Evolutionary conservation across 177 flowering plant genomes (phyloP), one percentile per base, ranked within the genome.

Genomic region (Tripterygium wilfordii): DNA sequence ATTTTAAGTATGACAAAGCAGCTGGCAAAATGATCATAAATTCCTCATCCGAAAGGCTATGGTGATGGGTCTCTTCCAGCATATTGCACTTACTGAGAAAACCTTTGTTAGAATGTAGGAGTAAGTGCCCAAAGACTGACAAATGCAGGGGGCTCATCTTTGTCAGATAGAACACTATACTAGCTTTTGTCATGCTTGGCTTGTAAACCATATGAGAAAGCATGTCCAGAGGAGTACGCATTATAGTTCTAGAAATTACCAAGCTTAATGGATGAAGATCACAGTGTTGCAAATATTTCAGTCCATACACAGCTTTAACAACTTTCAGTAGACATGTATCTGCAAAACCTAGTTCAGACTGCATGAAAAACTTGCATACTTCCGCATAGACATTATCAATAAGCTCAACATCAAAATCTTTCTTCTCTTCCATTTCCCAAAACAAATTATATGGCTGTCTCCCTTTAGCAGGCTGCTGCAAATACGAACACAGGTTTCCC

Each of bases 1-100:
- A 72, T 23, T 64, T 49, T 52, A 92, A 46, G 65, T 62, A 88
- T 37, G 70, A 65, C 37, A 70, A 44, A 52, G 80, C 76, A 65
- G 77, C 73, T 37, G 98, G 96, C 53, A 92, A 66, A 54, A 85
- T 88, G 74, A 92, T 63, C 60, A 92, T 16, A 37, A 61, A 64
- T 15, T 78, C 75, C 38, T 75, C 74, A 63, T 75, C 73, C 29
- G 88, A 66, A 67, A 64, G 54, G 32, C 42, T 35, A 57, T 14
- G 9, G 18, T 8, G 42, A 58, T 20, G 27, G 30, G 44, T 53
- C 21, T 39, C 54, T 45, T 49, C 63, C 37, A 18, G 42, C 48
- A 19, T 2, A 40, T 35, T 48, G 7, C 35, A 51, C 13, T 51
- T 45, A 15, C 13, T 29, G 41, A 15, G 55, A 29, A 33, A 48